Evolutionary conservation across 345 rosid species (phyloP).

Genomic region (Pseudoturritis turrita): DNA sequence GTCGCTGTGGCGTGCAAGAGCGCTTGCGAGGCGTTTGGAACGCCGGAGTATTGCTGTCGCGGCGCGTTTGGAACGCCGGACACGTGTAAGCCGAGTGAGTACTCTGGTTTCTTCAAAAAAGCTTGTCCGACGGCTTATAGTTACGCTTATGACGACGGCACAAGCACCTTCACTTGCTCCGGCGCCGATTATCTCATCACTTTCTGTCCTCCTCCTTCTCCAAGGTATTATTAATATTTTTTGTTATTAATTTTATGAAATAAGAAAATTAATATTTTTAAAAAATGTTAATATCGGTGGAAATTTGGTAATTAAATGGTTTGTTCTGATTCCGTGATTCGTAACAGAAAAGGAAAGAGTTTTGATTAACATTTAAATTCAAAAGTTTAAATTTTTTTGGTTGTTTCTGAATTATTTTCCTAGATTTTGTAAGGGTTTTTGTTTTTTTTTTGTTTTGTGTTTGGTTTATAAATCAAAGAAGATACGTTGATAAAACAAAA

Average conservation of each 20-base stretch:
- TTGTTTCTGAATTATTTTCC: not conserved
- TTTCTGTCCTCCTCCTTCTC: conserved; percentile 37
- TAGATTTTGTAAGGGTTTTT: not conserved
- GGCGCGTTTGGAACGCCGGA: conserved; percentile 44
- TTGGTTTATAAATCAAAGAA: too few relatives aligned
- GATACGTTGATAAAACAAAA: too few relatives aligned
- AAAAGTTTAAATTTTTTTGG: not conserved
- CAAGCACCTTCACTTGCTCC: conserved; percentile 56
- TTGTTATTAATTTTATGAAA: not conserved
- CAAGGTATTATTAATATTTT: conserved; percentile 24
- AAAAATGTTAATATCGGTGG: not conserved
- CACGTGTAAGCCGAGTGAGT: conserved; percentile 44
- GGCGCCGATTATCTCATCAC: conserved; percentile 42
- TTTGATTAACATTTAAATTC: not conserved
- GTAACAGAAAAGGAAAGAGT: not conserved
- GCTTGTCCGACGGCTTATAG: conserved; percentile 55
- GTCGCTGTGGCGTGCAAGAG: conserved; percentile 48
- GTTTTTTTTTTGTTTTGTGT: too few relatives aligned
- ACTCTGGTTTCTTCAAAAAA: conserved; percentile 45
- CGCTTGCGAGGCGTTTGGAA: conserved; percentile 52
- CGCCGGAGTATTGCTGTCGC: conserved; percentile 52
- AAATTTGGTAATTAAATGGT: not conserved
- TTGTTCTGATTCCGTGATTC: too few relatives aligned
- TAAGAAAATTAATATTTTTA: not conserved
- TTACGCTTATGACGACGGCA: conserved; percentile 54